Evolutionary conservation across 768 basidiomycete species (phyloP), one percentile per base, ranked within the genome.

Genomic region (Boletus edulis): DNA sequence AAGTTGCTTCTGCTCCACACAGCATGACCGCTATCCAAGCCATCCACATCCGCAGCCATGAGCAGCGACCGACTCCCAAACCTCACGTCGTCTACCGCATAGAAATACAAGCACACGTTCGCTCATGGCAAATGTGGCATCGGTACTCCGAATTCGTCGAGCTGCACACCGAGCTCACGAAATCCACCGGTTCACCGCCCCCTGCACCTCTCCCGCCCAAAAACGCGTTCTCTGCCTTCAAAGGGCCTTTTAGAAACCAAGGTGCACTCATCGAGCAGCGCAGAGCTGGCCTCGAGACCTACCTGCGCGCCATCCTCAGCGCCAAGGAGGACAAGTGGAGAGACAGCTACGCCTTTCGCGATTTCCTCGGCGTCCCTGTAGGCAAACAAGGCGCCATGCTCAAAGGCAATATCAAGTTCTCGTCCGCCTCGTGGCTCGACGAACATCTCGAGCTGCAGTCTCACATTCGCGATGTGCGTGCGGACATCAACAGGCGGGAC

Each of bases 111-210:
- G 93, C 93, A 7, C 85, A 91, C 52, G 90, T 94, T 29, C 86
- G 91, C 57, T 87, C 91, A 67, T 98, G 95, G 94, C 84, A 88
- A 54, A 90, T 97, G 80, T 91, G 89, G 85, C 79, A 89, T 54
- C 89, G 96, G 47, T 98, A 98, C 75, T 94, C 92, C 41, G 94
- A 97, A 73, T 98, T 98, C 73, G 85, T 82, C 66, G 86, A 91
- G 63, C 84, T 98, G 8, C 82, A 95, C 70, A 80, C 81, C 9
- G 89, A 94, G 64, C 83, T 97, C 63, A 80, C 81, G 27, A 86
- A 88, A 67, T 81, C 86, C n/a, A 82, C 82, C n/a, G 86, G 86
- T 15, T 80, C 84, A n/a, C 73, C 86, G 18, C 93, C 94, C 12
- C 94, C 95, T 13, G 79, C 72, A 17, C 57, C 78, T n/a, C 81